Evolutionary conservation across 768 basidiomycete genomes (phyloP), one percentile per base, ranked within the genome.

Genomic region (Panus rudis): DNA sequence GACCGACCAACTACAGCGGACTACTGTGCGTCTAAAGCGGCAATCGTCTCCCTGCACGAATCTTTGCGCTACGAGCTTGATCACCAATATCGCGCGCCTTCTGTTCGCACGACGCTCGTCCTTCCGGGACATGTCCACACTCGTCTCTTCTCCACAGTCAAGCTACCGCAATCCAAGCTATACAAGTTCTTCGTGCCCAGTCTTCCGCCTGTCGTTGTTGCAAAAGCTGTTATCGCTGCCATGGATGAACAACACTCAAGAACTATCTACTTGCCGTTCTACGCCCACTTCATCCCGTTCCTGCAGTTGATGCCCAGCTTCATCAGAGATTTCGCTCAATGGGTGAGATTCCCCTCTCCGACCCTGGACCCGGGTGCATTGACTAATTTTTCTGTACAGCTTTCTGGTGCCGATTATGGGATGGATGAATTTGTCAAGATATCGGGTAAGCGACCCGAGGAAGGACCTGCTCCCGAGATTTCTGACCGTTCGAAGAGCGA

Each of bases 21-120:
- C 64, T 98, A 99, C 60, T 75, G 73, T 60, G 90, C 92, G 7
- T 91, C 90, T 20, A 99, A 99, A 67, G 88, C 92, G 10, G 92
- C 93, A n/a, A 58, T 86, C 17, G 67, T 87, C 13, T 76, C 76
- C 24, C 63, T 97, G 34, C 81, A 94, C 52, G 86, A 92, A 51
- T 82, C 86, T 12, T 71, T 99, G 41, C 76, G 91, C 40, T 86
- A 81, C 52, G 94, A 99, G 60, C 77, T 98, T 14, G 85, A 92
- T 59, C 78, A 83, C 27, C 54, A 83, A n/a, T 84, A 91, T 64
- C 67, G 76, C 28, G 71, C 79, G 23, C 86, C 85, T 1, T 61
- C 68, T 32, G 79, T 99, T 62, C 84, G 89, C n/a, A 94, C 92
- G 8, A 92, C 91, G 3, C 71, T 97, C 17, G 63, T 98, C 46